Evolutionary conservation across 768 basidiomycete genomes (phyloP), one percentile per base, ranked within the genome.

Genomic region (Coprinellus aureogranulatus): DNA sequence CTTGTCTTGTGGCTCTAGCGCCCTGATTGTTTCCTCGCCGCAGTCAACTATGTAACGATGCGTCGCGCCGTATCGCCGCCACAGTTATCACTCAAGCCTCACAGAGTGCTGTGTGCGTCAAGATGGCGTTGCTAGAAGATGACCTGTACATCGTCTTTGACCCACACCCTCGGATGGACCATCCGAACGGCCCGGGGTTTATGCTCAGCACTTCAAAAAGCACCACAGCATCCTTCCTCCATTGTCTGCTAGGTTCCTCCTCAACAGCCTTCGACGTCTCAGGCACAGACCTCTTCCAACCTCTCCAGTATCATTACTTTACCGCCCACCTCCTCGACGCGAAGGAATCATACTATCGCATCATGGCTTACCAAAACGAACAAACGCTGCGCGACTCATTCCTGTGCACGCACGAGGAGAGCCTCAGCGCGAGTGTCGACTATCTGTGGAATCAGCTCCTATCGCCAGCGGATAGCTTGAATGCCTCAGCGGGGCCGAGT

Each of bases 371-470:
- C 25, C 57, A 58, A 25, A 58, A 58, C 34, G 57, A 58, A 26
- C 57, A 58, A 25, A 58, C 40, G 50, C 57, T 58, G 30, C 57
- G 57, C 27, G 52, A 58, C 14, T 58, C 57, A 14, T 58, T 53
- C 51, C 49, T 58, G 18, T 58, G 57, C 31, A 18, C 30, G 9
- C 52, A 58, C 31, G 57, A 53, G 37, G 57, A 53, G 46, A 44
- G 44, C n/a, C 47, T 58, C 9, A 58, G 44, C 57, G 42, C 57
- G 25, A 58, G 57, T 31, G n/a, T 53, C 20, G 57, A 53, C 31
- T 58, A 53, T 25, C 44, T 58, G 1, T 53, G 57, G 52, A 58
- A 58, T 31, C 56, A 51, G 39, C 49, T 51, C 27, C 49, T 51
- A 31, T 27, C 56, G 8, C 57, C 51, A 1, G 57, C 34, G 8